Base-by-base conservation (phyloP, 2,329 filamentous ascomycete genomes). In the Lasiodiplodia hormozganensis region DNA sequence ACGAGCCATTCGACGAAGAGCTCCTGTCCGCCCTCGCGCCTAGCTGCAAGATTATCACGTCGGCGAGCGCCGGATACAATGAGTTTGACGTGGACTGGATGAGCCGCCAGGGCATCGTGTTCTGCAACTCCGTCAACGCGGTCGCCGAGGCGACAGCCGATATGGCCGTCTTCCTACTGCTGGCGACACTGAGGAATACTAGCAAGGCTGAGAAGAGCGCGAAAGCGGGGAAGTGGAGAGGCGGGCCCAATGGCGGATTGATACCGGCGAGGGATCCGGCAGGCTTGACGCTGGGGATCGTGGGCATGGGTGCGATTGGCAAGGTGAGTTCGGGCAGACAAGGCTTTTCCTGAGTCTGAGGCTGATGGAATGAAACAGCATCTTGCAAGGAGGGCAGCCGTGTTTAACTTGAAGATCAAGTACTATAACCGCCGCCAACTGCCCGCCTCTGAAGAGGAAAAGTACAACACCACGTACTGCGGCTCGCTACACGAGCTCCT, bases 401-500 rank as follows among this genome's bases (percentile, higher is more conserved):
- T 73, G 0, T 84, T 85, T 73, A 82, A 82, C 68, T 77, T 85
- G 76, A 77, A 75, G 4, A 78, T 84, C 70, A 74, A 73, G 40
- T 85, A 85, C 72, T 76, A 81, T 71, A 84, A 84, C 71, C 80
- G 82, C 4, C 73, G 68, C 0, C 78, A 70, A 2, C 72, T 84
- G 0, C 69, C 75, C 2, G 18, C 70, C 0, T 75, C 79, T 0
- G 76, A 79, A 0, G 83, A 84, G 34, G 70, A 72, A 1, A 71
- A 72, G 52, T 80, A 80, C 54, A 72, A 70, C 34, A 57, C 65
- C 7, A 77, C 76, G 4, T 82, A 82, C 67, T 80, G 76, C 70
- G 6, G 72, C 1, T 73, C 77, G 0, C 80, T 93, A 21, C 79
- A 83, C 2, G 86, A 87, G 31, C 81, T 95, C n/a, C 83, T 95